phyloP scores from a whole-genome alignment of 176 grass and related monocot genomes.

The Cymbopogon citratus region DNA sequence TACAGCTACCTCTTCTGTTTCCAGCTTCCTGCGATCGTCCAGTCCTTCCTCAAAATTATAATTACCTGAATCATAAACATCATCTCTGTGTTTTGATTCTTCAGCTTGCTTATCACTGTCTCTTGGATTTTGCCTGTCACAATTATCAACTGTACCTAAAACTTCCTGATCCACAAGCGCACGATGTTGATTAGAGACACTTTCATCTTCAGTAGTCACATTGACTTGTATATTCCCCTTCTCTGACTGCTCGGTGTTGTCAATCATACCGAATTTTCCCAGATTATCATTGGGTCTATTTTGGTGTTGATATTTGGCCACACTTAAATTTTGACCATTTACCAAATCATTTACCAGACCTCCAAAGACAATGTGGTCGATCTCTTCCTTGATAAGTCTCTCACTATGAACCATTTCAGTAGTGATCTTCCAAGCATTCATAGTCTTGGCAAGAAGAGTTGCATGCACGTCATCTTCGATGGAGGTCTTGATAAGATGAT shows the following conservation, averaged over 20 bases:
- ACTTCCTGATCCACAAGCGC: neutral
- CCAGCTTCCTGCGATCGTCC: neutral
- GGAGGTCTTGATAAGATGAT: neutral
- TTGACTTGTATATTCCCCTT: neutral
- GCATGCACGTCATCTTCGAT: constrained; percentile 16
- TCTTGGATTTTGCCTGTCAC: neutral
- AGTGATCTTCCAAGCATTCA: constrained; percentile 1
- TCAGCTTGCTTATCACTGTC: constrained; percentile 6
- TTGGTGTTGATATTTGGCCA: neutral
- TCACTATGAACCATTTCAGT: constrained; percentile 23
- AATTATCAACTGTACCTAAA: neutral
- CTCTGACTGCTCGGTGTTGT: neutral
- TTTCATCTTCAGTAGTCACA: neutral
- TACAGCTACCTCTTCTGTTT: neutral
- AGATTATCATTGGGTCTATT: neutral
- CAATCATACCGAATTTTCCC: neutral
- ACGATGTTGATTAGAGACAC: neutral
- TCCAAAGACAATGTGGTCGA: constrained; percentile 9
- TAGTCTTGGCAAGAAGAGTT: neutral
- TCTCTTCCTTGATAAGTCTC: constrained; percentile 26
- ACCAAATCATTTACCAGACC: constrained; percentile 25
- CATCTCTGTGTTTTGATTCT: neutral
- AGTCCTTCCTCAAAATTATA: neutral
- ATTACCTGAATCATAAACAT: neutral
- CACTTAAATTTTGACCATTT: neutral